These are phyloP conservation scores for Debaryomyces udenii DNA, from an alignment of 1,139 yeast species.

Conservation along the genomic window DNA sequence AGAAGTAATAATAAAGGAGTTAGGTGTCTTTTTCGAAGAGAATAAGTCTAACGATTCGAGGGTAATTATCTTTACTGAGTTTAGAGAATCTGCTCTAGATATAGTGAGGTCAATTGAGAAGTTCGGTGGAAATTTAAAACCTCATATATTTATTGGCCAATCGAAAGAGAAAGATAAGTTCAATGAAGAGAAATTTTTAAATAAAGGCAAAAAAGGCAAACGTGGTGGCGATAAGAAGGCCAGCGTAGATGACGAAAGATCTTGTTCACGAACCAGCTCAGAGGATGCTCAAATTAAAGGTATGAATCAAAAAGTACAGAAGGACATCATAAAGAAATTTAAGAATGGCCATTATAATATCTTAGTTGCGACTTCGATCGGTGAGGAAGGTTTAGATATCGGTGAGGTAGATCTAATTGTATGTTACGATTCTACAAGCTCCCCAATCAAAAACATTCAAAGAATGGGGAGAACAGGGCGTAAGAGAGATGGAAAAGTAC, in stretches of 20 bases:
- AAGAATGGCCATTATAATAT: slow-evolving; percentile 73
- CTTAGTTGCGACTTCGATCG: slow-evolving; percentile 93
- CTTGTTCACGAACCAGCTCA: slow-evolving; percentile 40
- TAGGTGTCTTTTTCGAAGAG: slow-evolving; percentile 54
- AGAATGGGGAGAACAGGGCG: slow-evolving; percentile 99
- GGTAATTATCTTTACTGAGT: slow-evolving; percentile 85
- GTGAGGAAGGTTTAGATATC: slow-evolving; percentile 97
- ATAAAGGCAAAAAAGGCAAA: slow-evolving; percentile 34
- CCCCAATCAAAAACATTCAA: slow-evolving; percentile 92
- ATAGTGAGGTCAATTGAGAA: slow-evolving; percentile 69
- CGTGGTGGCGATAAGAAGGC: slow-evolving; percentile 24
- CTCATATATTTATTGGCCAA: slow-evolving; percentile 94
- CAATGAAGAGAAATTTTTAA: slow-evolving; percentile 50
- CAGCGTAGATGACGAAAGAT: slow-evolving; percentile 21
- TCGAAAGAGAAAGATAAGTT: slow-evolving; percentile 59
- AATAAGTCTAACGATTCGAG: slow-evolving; percentile 52
- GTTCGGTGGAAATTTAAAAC: slow-evolving; percentile 44
- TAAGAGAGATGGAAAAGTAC: slow-evolving; percentile 82
- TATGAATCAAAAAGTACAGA: slow-evolving; percentile 75
- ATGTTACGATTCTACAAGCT: slow-evolving; percentile 89
- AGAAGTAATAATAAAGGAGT: slow-evolving; percentile 58
- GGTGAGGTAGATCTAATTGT: slow-evolving; percentile 95
- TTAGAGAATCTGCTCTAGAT: slow-evolving; percentile 86
- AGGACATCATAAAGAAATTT: slow-evolving; percentile 72
- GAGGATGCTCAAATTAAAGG: slow-evolving; percentile 58